phyloP scores from a whole-genome alignment of 306 rosid genomes.

The Vicia sativa region DNA sequence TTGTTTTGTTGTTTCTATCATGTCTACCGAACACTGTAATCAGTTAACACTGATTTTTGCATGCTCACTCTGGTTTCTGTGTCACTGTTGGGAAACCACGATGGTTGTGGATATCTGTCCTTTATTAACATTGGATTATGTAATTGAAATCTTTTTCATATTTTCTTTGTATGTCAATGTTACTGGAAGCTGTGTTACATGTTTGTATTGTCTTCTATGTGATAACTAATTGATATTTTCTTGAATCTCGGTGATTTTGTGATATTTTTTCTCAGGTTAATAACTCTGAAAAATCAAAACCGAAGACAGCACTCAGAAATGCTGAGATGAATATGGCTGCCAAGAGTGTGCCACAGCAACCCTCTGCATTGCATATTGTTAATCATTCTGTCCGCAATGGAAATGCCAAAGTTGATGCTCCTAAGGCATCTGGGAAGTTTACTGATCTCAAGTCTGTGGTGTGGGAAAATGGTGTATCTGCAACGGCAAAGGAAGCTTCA shows the following conservation, averaged over 20 bases:
- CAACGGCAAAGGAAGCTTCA: slow-evolving; percentile 66
- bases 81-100: neutral
- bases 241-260: slow-evolving; percentile 19
- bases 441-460: slow-evolving; percentile 84
- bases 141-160: slow-evolving; percentile 10
- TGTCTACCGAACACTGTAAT: slow-evolving; percentile 16
- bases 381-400: slow-evolving; percentile 73
- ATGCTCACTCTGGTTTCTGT: slow-evolving; percentile 18
- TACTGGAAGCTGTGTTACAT: neutral
- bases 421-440: slow-evolving; percentile 88
- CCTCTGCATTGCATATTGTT: slow-evolving; percentile 49
- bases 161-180: neutral
- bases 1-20: neutral
- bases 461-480: slow-evolving; percentile 80
- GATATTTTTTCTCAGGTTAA: slow-evolving; percentile 53
- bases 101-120: slow-evolving; percentile 13
- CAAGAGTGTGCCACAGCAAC: slow-evolving; percentile 72
- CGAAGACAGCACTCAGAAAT: slow-evolving; percentile 62
- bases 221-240: slow-evolving; percentile 1
- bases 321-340: slow-evolving; percentile 60
- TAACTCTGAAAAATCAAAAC: slow-evolving; percentile 85
- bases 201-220: neutral
- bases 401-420: slow-evolving; percentile 66
- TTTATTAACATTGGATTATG: neutral
- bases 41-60: slow-evolving; percentile 2